These are phyloP conservation scores for Nannochloropsis oceanica DNA, from an alignment of 108 stramenopile genomes.

Conservation along the genomic window DNA sequence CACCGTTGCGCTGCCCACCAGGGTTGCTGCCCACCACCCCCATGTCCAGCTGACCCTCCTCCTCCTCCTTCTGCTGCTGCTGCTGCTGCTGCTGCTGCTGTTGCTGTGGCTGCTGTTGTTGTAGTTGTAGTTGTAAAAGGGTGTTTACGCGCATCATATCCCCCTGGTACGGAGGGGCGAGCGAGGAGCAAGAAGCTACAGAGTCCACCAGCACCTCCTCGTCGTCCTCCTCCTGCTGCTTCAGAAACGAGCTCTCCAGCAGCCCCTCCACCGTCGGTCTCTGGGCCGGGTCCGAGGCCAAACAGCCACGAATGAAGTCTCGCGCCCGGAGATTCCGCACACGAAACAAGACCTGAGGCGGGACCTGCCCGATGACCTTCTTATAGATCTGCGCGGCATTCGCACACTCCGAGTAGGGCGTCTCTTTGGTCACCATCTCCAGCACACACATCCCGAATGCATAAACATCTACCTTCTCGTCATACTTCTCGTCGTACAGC, in stretches of 20 bases:
- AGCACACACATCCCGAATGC: constrained; percentile 96
- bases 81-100: background rate
- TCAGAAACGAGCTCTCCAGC: constrained; percentile 13
- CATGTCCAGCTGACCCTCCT: too few relatives aligned
- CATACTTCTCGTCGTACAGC: constrained; percentile 85
- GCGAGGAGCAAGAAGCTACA: background rate
- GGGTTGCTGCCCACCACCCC: too few relatives aligned
- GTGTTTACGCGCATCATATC: too few relatives aligned
- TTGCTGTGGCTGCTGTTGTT: background rate
- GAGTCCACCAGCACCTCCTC: background rate
- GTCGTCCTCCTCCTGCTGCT: constrained; percentile 19
- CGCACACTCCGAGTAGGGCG: constrained; percentile 82
- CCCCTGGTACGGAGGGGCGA: background rate
- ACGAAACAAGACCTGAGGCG: constrained; percentile 58
- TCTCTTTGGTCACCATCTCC: constrained; percentile 89
- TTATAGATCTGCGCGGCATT: constrained; percentile 64
- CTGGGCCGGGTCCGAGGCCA: constrained; percentile 52
- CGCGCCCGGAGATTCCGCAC: constrained; percentile 56
- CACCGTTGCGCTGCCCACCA: too few relatives aligned
- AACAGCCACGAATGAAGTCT: constrained; percentile 66
- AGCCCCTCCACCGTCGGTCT: constrained; percentile 22
- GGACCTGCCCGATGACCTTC: constrained; percentile 67
- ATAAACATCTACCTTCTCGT: constrained; percentile 94
- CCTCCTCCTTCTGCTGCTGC: background rate
- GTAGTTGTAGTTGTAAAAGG: background rate